Conservation (phyloP, 2,329 filamentous ascomycete species). For the Rutstroemia sp. region DNA sequence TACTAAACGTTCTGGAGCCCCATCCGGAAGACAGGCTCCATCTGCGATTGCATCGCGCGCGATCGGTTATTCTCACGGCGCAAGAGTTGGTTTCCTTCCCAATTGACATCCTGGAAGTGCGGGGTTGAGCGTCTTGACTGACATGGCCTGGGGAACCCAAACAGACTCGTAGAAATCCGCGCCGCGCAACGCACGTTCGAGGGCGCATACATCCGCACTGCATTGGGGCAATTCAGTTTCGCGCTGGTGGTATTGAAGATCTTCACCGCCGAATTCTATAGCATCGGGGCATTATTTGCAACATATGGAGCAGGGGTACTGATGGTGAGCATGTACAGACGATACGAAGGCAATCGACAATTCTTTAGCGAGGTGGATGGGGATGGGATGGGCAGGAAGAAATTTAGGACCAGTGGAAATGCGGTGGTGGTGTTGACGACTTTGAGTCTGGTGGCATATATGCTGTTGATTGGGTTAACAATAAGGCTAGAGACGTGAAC, state of each 20-base stretch:
- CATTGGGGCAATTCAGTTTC: slow-evolving; percentile 91
- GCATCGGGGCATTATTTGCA: slow-evolving; percentile 91
- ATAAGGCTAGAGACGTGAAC: slow-evolving; percentile 30
- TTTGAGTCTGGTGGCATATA: slow-evolving; percentile 51
- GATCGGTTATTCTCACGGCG: slow-evolving; percentile 72
- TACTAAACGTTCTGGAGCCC: slow-evolving; percentile 36
- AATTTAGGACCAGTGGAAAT: slow-evolving; percentile 58
- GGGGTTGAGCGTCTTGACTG: background rate
- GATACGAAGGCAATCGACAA: slow-evolving; percentile 87
- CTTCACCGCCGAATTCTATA: slow-evolving; percentile 94
- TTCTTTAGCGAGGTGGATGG: slow-evolving; percentile 61
- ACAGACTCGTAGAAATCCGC: slow-evolving; percentile 76
- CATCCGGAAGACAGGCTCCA: slow-evolving; percentile 68
- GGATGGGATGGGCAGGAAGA: slow-evolving; percentile 39
- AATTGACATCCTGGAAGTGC: background rate
- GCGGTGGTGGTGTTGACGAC: slow-evolving; percentile 50
- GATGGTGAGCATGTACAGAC: slow-evolving; percentile 73
- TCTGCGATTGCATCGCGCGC: slow-evolving; percentile 74
- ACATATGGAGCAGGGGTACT: slow-evolving; percentile 83
- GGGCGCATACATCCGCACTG: slow-evolving; percentile 91
- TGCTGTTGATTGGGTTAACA: slow-evolving; percentile 48
- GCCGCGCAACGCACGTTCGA: slow-evolving; percentile 96
- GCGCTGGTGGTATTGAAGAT: slow-evolving; percentile 92
- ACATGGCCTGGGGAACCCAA: background rate
- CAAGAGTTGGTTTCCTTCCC: slow-evolving; percentile 45